phyloP scores from a whole-genome alignment of 2,329 filamentous ascomycete species.

The Hortaea sp. region DNA sequence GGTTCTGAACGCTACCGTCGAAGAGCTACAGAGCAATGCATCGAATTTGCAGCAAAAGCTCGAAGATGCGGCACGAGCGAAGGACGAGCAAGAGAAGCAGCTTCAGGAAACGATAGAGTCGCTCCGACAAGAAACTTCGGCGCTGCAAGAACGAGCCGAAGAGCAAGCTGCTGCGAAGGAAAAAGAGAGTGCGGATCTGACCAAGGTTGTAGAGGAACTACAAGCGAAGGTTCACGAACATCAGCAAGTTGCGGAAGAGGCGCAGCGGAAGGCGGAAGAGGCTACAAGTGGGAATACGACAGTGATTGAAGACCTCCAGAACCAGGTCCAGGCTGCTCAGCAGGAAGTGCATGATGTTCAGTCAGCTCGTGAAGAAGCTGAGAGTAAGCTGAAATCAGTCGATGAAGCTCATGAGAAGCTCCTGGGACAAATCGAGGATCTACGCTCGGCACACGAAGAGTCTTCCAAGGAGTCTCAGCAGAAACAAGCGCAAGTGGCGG shows the following conservation, averaged over 20 bases:
- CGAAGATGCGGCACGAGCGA: slow-evolving; percentile 7
- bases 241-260: slow-evolving; percentile 10
- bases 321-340: slow-evolving; percentile 13
- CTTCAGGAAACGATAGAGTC: slow-evolving; percentile 7
- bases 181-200: slow-evolving; percentile 12
- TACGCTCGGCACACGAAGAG: background rate
- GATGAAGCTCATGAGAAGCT: slow-evolving; percentile 5
- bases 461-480: slow-evolving; percentile 1
- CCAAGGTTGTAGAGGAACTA: slow-evolving; percentile 10
- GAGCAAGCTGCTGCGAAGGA: slow-evolving; percentile 10
- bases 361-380: slow-evolving; percentile 2
- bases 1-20: slow-evolving; percentile 2
- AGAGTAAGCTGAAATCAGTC: slow-evolving; percentile 1
- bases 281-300: slow-evolving; percentile 6
- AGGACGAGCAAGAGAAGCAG: slow-evolving; percentile 6
- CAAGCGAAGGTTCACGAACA: slow-evolving; percentile 11
- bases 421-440: background rate
- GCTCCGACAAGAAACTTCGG: slow-evolving; percentile 8
- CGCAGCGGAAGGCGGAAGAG: slow-evolving; percentile 5
- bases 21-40: slow-evolving; percentile 9
- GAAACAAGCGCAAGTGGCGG: slow-evolving; percentile 7
- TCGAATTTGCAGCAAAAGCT: slow-evolving; percentile 9
- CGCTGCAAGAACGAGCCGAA: slow-evolving; percentile 6
- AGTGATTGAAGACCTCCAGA: slow-evolving; percentile 12
- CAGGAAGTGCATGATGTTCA: slow-evolving; percentile 9